Percentiles rank a stretch among this genome's conserved stretches.
phyloP scores from a whole-genome alignment of 768 basidiomycete species.

The Rhizopogon sp. region DNA sequence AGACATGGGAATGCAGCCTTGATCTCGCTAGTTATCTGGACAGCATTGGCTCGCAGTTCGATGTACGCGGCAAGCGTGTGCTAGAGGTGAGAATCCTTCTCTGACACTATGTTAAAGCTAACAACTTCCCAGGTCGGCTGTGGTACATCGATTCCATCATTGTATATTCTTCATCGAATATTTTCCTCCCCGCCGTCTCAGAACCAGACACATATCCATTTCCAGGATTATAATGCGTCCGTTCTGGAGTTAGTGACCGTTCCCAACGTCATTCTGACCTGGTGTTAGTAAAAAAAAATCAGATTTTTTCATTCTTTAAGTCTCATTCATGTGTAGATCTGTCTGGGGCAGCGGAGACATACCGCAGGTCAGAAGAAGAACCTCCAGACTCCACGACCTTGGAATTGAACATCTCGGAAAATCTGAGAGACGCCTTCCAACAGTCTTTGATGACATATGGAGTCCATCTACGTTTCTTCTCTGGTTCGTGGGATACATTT shows the following conservation, averaged over 20 bases:
- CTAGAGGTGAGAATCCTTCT: constrained; percentile 55
- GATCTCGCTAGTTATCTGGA: constrained; percentile 75
- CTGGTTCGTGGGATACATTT: constrained; percentile 75
- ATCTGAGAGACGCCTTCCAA: constrained; percentile 62
- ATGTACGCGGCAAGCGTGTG: constrained; percentile 45
- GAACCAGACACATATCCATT: constrained; percentile 51
- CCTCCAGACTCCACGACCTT: constrained; percentile 25
- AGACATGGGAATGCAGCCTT: constrained; percentile 96
- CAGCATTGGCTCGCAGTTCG: constrained; percentile 19
- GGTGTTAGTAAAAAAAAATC: constrained; percentile 56
- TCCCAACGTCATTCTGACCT: constrained; percentile 73
- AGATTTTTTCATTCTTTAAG: background rate
- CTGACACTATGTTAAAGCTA: background rate
- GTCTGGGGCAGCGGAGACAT: constrained; percentile 50
- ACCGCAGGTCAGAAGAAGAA: constrained; percentile 31
- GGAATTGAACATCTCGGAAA: constrained; percentile 62
- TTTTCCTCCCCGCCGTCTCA: constrained; percentile 33
- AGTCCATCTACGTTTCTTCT: constrained; percentile 68
- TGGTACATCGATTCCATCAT: constrained; percentile 83
- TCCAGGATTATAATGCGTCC: constrained; percentile 90
- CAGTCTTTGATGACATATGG: constrained; percentile 47
- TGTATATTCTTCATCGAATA: constrained; percentile 63
- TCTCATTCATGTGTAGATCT: constrained; percentile 38
- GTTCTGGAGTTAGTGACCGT: constrained; percentile 76
- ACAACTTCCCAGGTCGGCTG: constrained; percentile 68